Percentiles rank a stretch among this genome's conserved stretches.
These are phyloP conservation scores for Ustilago trichophora DNA, from an alignment of 1,284 basidiomycete genomes.

Conservation along the genomic window DNA sequence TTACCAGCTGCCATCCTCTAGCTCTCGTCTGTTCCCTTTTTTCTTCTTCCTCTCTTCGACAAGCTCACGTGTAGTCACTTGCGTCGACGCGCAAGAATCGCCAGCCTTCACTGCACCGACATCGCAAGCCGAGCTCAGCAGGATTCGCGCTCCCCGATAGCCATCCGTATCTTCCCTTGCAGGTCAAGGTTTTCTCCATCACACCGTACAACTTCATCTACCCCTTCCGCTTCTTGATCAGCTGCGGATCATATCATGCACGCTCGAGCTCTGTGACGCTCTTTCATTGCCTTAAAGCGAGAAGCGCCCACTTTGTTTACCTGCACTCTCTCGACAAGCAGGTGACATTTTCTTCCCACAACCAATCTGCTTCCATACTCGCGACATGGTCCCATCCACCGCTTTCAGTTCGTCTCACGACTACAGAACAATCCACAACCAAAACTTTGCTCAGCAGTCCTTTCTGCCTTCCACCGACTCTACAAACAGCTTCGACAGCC, in stretches of 20 bases:
- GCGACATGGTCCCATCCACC: constrained; percentile 15
- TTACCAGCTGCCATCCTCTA: no score
- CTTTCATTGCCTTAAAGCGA: neutral
- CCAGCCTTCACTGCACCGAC: no score
- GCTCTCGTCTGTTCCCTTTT: no score
- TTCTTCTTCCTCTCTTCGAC: no score
- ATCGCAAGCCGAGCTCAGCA: no score
- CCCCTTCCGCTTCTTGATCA: neutral
- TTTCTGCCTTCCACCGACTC: constrained; percentile 21
- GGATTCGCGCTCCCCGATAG: no score
- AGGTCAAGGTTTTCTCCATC: constrained; percentile 6
- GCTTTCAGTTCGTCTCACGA: neutral
- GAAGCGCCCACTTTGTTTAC: no score
- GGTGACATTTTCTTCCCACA: no score
- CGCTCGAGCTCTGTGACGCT: constrained; percentile 3
- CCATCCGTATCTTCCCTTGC: no score
- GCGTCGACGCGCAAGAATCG: no score
- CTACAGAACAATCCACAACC: constrained; percentile 1
- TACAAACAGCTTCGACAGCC: constrained; percentile 18
- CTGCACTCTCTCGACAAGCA: no score
- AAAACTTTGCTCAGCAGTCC: constrained; percentile 8
- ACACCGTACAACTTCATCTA: neutral
- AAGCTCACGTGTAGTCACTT: no score
- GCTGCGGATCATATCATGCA: constrained; percentile 13
- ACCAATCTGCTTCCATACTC: neutral